Conservation (phyloP, 768 basidiomycete species). For the Leucocoprinus leucothites region DNA sequence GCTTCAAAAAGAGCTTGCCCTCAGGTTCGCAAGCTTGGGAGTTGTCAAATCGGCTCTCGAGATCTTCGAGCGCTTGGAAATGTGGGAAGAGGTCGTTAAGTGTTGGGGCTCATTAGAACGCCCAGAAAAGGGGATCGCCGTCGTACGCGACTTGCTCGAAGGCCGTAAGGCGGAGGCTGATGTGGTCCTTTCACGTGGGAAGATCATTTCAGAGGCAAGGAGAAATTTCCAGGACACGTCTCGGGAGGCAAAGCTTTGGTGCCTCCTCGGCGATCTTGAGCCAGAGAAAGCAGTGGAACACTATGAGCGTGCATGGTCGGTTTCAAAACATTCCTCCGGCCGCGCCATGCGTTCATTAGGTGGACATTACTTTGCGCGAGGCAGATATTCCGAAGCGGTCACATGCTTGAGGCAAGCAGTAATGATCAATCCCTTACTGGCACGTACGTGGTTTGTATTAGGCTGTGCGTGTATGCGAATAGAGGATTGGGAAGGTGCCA, state of each 20-base stretch:
- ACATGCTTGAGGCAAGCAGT: slow-evolving; percentile 71
- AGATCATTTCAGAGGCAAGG: slow-evolving; percentile 39
- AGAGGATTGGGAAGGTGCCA: slow-evolving; percentile 83
- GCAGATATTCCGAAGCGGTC: slow-evolving; percentile 61
- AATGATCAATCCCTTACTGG: slow-evolving; percentile 81
- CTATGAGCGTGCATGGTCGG: slow-evolving; percentile 81
- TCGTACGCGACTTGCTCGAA: slow-evolving; percentile 84
- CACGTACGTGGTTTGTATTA: slow-evolving; percentile 95
- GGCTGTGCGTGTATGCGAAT: slow-evolving; percentile 84
- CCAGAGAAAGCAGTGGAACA: slow-evolving; percentile 64
- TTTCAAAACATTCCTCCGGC: slow-evolving; percentile 79
- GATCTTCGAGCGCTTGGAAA: slow-evolving; percentile 91
- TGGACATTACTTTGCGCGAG: slow-evolving; percentile 71
- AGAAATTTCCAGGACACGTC: slow-evolving; percentile 53
- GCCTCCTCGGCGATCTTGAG: slow-evolving; percentile 91
- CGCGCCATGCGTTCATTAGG: slow-evolving; percentile 92
- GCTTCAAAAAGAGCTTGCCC: slow-evolving; percentile 86
- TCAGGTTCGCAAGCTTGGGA: slow-evolving; percentile 79
- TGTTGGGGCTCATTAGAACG: slow-evolving; percentile 84
- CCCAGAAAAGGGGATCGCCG: slow-evolving; percentile 69
- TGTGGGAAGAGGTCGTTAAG: slow-evolving; percentile 97
- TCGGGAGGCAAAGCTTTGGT: slow-evolving; percentile 91
- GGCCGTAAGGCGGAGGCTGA: slow-evolving; percentile 86
- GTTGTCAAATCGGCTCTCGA: slow-evolving; percentile 88
- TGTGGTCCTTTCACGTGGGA: slow-evolving; percentile 58